Evolutionary conservation across 805 yeast genomes (phyloP), one percentile per base, ranked within the genome.

Genomic region (Myxozyma vanderwaltii): DNA sequence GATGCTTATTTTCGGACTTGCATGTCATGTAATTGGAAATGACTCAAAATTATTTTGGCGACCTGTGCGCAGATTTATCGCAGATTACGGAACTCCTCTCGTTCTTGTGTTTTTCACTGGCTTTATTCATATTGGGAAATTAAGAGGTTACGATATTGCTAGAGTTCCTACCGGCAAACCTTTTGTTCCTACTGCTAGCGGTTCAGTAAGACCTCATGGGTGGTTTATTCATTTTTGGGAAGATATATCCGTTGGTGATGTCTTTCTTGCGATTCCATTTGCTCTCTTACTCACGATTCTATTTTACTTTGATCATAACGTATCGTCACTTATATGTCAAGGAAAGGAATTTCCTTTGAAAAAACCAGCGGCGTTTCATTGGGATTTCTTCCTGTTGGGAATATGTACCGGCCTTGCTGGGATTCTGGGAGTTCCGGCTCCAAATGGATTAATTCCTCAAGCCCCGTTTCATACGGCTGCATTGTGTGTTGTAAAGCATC

Each of bases 361-460:
- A 27, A 77, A 94, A 69, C 97, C 98, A 0, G 82, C 96, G 0
- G 78, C 92, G 0, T 94, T 94, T 73, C 98, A 94, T 74, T 94
- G 90, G 84, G 99, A 92, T 73, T 88, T 91, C 69, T 80, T 87
- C 41, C 74, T 94, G 24, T 76, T 92, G 36, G 98, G 98, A 0
- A 70, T 89, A 6, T 86, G 91, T 4, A 94, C 98, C 0, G 95
- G 96, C 0, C 72, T 92, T 0, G 79, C 96, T 2, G 98, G 98
- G 0, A 73, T 92, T 0, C 69, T 92, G 10, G 99, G 98, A 0
- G 79, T 94, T 1, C 99, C 98, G 0, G 91, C 97, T 1, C 98
- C 98, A 0, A 94, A 94, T 73, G 99, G 99, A 0, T 77, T 92
- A 33, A 92, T 92, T 45, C 99, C 99, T 1, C 99, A 92, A 72